Evolutionary conservation across 805 yeast species (phyloP).

Genomic region (Spathaspora sp.): DNA sequence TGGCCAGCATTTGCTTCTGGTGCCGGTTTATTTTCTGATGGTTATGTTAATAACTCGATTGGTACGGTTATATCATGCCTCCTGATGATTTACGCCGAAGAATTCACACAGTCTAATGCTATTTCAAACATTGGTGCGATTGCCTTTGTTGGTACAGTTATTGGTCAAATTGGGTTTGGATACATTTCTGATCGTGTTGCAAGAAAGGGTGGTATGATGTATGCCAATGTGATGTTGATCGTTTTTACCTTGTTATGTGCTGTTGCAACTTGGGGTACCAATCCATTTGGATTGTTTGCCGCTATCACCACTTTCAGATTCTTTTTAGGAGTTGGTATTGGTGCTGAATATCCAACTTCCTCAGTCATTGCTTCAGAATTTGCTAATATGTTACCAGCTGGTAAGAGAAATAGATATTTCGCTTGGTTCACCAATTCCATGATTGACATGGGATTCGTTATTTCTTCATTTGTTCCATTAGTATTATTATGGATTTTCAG

Average conservation of each 20-base stretch:
- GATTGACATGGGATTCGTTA: constrained; percentile 83
- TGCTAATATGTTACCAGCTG: constrained; percentile 68
- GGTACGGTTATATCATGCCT: constrained; percentile 75
- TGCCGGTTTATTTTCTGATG: constrained; percentile 91
- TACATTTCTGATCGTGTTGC: constrained; percentile 74
- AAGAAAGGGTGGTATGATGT: constrained; percentile 79
- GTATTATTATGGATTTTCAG: constrained; percentile 82
- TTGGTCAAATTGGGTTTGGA: constrained; percentile 83
- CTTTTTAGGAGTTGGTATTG: constrained; percentile 87
- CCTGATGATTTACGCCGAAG: constrained; percentile 57
- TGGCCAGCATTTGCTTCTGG: constrained; percentile 83
- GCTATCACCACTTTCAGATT: constrained; percentile 83
- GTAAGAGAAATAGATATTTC: constrained; percentile 84
- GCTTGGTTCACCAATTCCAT: constrained; percentile 82
- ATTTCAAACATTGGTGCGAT: constrained; percentile 79
- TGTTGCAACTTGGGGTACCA: constrained; percentile 78
- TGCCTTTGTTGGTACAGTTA: constrained; percentile 88
- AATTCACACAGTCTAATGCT: constrained; percentile 62
- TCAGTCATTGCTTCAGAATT: constrained; percentile 94
- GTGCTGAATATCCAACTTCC: constrained; percentile 93
- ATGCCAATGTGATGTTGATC: constrained; percentile 72
- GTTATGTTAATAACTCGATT: constrained; percentile 84
- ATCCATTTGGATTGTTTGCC: constrained; percentile 73
- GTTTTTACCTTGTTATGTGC: constrained; percentile 75
- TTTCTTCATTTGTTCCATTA: constrained; percentile 80